Percentiles rank a stretch among this genome's conserved stretches.
phyloP scores from a whole-genome alignment of 176 grass and related monocot genomes.

The Hsuehochloa calcarea region DNA sequence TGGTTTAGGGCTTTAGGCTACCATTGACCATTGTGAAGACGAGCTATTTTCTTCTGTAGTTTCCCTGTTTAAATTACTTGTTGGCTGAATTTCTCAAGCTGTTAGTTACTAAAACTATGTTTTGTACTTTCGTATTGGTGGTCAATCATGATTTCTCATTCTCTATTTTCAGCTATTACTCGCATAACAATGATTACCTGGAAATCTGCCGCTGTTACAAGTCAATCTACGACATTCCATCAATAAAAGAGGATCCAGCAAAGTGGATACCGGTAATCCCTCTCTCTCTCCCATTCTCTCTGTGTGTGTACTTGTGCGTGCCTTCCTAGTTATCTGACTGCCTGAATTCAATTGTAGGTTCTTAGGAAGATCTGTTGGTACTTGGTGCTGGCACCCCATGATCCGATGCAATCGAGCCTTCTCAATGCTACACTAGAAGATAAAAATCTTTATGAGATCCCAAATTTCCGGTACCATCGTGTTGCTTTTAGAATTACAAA shows the following conservation, averaged over 20 bases:
- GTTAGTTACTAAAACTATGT: neutral
- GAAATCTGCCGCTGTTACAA: slow-evolving; percentile 97
- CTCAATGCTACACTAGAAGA: slow-evolving; percentile 89
- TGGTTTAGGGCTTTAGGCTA: neutral
- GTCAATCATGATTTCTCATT: neutral
- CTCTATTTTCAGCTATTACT: slow-evolving; percentile 60
- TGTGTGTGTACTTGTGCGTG: neutral
- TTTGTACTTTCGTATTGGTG: neutral
- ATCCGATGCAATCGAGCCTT: slow-evolving; percentile 94
- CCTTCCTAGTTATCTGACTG: neutral
- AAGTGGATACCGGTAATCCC: slow-evolving; percentile 83
- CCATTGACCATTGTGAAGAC: neutral
- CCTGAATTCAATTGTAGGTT: slow-evolving; percentile 47
- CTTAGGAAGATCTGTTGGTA: slow-evolving; percentile 98
- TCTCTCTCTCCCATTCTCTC: neutral
- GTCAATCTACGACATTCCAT: slow-evolving; percentile 89
- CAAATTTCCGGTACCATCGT: slow-evolving; percentile 65
- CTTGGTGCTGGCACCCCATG: slow-evolving; percentile 74
- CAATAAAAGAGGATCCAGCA: slow-evolving; percentile 70
- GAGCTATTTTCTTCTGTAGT: neutral
- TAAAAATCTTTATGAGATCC: slow-evolving; percentile 89
- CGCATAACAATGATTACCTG: slow-evolving; percentile 86
- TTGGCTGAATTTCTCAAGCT: neutral
- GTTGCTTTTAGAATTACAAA: neutral
- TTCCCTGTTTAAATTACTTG: neutral